Evolutionary conservation across 2,329 filamentous ascomycete species (phyloP).

Genomic region (Aspergillus brasiliensis): DNA sequence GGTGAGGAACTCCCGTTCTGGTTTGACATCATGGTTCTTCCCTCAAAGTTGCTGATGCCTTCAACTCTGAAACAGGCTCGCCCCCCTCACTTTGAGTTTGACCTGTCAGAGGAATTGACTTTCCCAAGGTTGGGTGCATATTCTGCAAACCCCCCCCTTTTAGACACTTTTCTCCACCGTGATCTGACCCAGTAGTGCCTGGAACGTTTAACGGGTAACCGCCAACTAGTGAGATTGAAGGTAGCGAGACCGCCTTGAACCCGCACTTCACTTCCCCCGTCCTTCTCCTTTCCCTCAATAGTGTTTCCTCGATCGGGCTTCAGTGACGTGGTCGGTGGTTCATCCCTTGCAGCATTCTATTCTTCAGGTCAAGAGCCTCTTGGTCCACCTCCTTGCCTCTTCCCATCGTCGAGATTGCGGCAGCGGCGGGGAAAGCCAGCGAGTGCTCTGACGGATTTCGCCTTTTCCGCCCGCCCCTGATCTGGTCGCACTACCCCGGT

Average conservation of each 20-base stretch:
- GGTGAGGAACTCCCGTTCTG: too few relatives aligned
- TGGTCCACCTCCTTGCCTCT: neutral
- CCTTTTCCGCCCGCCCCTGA: constrained; percentile 5
- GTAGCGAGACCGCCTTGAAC: neutral
- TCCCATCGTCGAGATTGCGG: neutral
- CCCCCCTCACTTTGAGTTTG: neutral
- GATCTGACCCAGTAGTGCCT: neutral
- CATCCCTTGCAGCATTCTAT: neutral
- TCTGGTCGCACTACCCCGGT: constrained; percentile 1
- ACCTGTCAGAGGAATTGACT: neutral
- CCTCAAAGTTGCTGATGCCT: too few relatives aligned
- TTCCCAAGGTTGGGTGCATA: neutral
- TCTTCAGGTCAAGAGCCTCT: neutral
- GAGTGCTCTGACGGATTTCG: constrained; percentile 1
- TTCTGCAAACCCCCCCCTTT: neutral
- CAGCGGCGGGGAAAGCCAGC: constrained; percentile 4
- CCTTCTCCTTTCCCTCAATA: neutral
- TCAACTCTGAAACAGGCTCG: neutral
- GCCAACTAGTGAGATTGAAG: neutral
- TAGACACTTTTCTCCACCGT: neutral
- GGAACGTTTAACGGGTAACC: neutral
- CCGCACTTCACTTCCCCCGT: neutral
- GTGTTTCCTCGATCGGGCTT: neutral
- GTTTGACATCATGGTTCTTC: too few relatives aligned
- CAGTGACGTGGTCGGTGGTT: neutral